Evolutionary conservation across 1,139 yeast genomes (phyloP).

Genomic region (Debaryomyces subglobosus): DNA sequence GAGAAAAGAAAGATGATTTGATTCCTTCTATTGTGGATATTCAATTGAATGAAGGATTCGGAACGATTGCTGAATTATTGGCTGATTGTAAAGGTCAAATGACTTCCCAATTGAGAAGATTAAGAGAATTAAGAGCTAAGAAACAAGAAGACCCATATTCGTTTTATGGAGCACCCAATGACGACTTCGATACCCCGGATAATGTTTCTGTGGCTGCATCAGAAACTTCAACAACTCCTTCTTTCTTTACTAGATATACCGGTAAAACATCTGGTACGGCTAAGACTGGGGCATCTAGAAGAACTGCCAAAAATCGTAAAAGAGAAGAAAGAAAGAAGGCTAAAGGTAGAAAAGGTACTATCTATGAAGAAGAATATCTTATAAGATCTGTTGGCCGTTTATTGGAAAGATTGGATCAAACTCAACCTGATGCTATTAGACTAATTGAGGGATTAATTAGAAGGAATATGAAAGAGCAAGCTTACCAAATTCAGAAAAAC

Average conservation of each 20-base stretch:
- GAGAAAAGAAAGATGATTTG: slow-evolving; percentile 45
- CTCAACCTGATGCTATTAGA: slow-evolving; percentile 72
- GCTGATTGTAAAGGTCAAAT: slow-evolving; percentile 92
- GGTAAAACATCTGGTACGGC: slow-evolving; percentile 97
- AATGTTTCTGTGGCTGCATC: slow-evolving; percentile 95
- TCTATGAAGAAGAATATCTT: slow-evolving; percentile 94
- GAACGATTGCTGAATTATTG: slow-evolving; percentile 78
- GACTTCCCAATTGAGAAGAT: slow-evolving; percentile 76
- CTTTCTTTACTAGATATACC: slow-evolving; percentile 92
- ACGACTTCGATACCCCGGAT: slow-evolving; percentile 80
- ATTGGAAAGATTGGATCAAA: slow-evolving; percentile 76
- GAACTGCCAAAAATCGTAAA: slow-evolving; percentile 87
- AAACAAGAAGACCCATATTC: slow-evolving; percentile 84
- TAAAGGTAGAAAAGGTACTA: slow-evolving; percentile 95
- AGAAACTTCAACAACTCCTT: slow-evolving; percentile 89
- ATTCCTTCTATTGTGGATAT: slow-evolving; percentile 67
- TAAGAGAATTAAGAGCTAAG: slow-evolving; percentile 82
- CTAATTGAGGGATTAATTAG: slow-evolving; percentile 78
- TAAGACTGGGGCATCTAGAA: slow-evolving; percentile 91
- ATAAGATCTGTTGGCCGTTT: slow-evolving; percentile 86
- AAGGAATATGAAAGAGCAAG: slow-evolving; percentile 75
- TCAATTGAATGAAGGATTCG: slow-evolving; percentile 85
- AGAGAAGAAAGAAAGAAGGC: slow-evolving; percentile 96
- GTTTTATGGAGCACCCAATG: slow-evolving; percentile 64
- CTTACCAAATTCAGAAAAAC: slow-evolving; percentile 74